phyloP scores from a whole-genome alignment of 2,329 filamentous ascomycete species.

The Aspergillus floridensis region DNA sequence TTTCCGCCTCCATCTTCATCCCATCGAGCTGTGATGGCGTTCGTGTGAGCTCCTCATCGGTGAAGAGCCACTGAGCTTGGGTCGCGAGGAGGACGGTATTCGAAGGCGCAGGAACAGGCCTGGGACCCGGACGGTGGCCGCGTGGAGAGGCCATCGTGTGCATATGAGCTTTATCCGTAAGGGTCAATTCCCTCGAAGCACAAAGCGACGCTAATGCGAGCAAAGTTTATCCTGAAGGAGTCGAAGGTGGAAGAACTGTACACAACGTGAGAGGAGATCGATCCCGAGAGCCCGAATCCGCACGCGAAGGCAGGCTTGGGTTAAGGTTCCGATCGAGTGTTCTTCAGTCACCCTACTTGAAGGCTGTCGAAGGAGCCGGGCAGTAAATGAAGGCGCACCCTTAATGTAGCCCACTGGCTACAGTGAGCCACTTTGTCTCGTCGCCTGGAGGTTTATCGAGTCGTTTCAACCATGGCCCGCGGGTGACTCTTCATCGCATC shows the following conservation, averaged over 20 bases:
- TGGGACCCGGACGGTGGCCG: constrained; percentile 23
- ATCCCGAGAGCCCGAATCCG: neutral
- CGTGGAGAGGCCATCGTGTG: constrained; percentile 29
- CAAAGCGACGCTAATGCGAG: neutral
- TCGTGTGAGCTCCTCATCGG: constrained; percentile 73
- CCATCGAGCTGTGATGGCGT: constrained; percentile 84
- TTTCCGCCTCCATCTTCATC: constrained; percentile 72
- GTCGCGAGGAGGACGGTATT: constrained; percentile 53
- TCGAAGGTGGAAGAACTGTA: neutral
- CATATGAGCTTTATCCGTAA: neutral
- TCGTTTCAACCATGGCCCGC: constrained; percentile 15
- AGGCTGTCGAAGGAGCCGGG: neutral
- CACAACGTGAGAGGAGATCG: neutral
- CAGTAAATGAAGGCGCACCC: neutral
- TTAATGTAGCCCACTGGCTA: neutral
- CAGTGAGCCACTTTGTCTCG: neutral
- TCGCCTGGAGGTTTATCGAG: constrained; percentile 3
- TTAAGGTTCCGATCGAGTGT: neutral
- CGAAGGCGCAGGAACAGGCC: constrained; percentile 37
- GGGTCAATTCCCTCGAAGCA: neutral
- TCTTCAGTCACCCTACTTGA: neutral
- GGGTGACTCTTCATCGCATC: constrained; percentile 19
- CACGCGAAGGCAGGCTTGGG: neutral
- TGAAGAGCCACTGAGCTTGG: constrained; percentile 84
- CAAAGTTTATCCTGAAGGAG: neutral